Conservation (phyloP, 1,139 yeast species). For the Pneumocystis canis region DNA sequence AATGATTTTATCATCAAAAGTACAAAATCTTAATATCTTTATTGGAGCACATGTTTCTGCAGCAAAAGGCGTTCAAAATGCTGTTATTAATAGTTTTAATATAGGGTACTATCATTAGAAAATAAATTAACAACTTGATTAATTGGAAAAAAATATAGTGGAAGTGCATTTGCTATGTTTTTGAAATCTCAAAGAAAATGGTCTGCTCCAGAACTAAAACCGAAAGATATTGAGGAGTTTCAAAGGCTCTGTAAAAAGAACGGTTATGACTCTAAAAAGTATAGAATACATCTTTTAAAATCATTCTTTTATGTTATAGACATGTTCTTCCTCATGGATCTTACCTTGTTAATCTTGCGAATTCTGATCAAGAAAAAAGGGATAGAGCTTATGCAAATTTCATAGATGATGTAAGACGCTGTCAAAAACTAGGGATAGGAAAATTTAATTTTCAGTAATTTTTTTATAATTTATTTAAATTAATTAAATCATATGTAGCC, state of each 20-base stretch:
- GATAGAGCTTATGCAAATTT: conserved; percentile 65
- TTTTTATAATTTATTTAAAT: background rate
- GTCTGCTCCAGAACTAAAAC: conserved; percentile 64
- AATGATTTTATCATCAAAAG: background rate
- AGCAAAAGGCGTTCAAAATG: conserved; percentile 42
- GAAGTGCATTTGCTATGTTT: conserved; percentile 76
- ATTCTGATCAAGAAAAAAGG: conserved; percentile 71
- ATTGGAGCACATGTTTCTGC: conserved; percentile 60
- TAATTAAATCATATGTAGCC: conserved; percentile 23
- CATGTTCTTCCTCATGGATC: conserved; percentile 86
- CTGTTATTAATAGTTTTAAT: conserved; percentile 58
- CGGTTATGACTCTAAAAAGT: conserved; percentile 53
- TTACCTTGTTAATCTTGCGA: conserved; percentile 79
- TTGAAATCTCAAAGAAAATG: conserved; percentile 82
- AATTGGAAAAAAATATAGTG: conserved; percentile 16
- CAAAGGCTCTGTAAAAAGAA: conserved; percentile 43
- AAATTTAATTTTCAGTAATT: conserved; percentile 62
- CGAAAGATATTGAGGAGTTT: conserved; percentile 54
- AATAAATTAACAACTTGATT: conserved; percentile 9
- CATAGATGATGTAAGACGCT: conserved; percentile 70
- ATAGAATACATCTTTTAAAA: conserved; percentile 4
- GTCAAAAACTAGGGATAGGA: conserved; percentile 74
- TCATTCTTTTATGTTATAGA: background rate
- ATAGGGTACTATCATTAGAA: conserved; percentile 39
- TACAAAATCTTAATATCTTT: conserved; percentile 11